Percentiles rank a stretch among this genome's conserved stretches.
phyloP scores from a whole-genome alignment of 1,139 yeast genomes.

The Yamadazyma dendronema region DNA sequence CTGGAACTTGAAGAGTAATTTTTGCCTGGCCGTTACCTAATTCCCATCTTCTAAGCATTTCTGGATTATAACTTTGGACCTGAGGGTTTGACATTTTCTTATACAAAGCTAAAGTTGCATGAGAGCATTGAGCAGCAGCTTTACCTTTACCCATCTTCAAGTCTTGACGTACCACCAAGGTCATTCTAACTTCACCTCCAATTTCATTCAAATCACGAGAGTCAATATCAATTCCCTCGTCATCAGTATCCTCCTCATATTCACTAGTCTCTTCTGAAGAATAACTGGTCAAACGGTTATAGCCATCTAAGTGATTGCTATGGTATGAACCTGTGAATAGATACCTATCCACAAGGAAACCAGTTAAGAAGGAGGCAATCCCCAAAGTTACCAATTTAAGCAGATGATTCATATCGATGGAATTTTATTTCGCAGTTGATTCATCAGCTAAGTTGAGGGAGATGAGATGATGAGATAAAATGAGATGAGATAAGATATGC shows the following conservation, averaged over 20 bases:
- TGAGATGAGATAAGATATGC: too few relatives aligned
- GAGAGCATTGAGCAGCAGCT: conserved; percentile 96
- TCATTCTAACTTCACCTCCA: conserved; percentile 85
- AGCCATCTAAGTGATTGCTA: neutral
- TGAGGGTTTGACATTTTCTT: conserved; percentile 60
- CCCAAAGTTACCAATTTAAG: conserved; percentile 19
- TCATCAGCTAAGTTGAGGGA: too few relatives aligned
- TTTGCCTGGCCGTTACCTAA: conserved; percentile 85
- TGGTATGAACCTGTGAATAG: conserved; percentile 1
- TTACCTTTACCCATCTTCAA: conserved; percentile 93
- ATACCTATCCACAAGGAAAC: conserved; percentile 21
- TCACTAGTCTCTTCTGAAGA: conserved; percentile 2
- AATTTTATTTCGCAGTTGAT: neutral
- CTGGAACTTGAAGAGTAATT: conserved; percentile 77
- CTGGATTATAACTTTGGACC: conserved; percentile 55
- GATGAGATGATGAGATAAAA: neutral
- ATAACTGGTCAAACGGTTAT: conserved; percentile 1
- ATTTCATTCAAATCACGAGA: conserved; percentile 57
- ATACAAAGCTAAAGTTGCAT: conserved; percentile 92
- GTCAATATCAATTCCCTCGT: conserved; percentile 50
- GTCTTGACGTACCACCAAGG: conserved; percentile 83
- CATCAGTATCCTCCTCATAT: conserved; percentile 20
- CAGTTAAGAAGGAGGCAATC: conserved; percentile 24
- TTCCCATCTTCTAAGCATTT: conserved; percentile 76
- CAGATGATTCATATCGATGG: conserved; percentile 3